These are phyloP conservation scores for Cladochytrium tenue DNA, from an alignment of 371 early-diverging fungal species.

Conservation along the genomic window DNA sequence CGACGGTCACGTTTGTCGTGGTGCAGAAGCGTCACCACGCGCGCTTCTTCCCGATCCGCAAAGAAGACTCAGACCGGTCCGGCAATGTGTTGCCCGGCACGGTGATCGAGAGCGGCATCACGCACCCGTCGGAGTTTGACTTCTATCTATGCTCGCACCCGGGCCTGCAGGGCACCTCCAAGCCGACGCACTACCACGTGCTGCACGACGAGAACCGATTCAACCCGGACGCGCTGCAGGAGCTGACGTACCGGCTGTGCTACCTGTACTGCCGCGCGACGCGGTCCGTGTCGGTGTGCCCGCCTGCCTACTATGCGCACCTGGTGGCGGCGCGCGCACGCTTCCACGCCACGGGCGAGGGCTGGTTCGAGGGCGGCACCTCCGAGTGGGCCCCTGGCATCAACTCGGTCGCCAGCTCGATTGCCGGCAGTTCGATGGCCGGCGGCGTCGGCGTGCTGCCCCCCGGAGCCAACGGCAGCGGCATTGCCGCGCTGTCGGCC, in stretches of 20 bases:
- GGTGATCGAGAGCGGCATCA: conserved; percentile 76
- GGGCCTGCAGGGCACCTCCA: conserved; percentile 90
- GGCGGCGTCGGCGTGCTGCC: conserved; percentile 8
- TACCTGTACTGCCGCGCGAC: conserved; percentile 87
- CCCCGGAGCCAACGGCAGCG: neutral
- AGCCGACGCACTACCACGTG: conserved; percentile 88
- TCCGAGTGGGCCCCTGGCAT: neutral
- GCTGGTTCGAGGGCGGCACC: conserved; percentile 19
- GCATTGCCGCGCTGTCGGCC: neutral
- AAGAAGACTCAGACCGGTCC: conserved; percentile 55
- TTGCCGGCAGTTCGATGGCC: conserved; percentile 3
- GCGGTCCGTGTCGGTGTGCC: conserved; percentile 74
- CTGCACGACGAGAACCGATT: conserved; percentile 82
- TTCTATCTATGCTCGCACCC: conserved; percentile 92
- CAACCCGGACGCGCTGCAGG: conserved; percentile 73
- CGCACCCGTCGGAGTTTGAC: conserved; percentile 43
- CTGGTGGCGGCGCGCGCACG: conserved; percentile 79
- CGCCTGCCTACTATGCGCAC: conserved; percentile 90
- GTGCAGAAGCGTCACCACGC: conserved; percentile 97
- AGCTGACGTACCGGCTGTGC: conserved; percentile 84
- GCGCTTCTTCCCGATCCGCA: conserved; percentile 82
- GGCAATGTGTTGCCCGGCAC: conserved; percentile 90
- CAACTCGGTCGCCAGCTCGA: conserved; percentile 12
- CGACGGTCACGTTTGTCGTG: conserved; percentile 86
- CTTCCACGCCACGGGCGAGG: conserved; percentile 67